These are phyloP conservation scores for Acanthamoeba polyphaga DNA, from an alignment of 208 protist genomes.

Conservation along the genomic window DNA sequence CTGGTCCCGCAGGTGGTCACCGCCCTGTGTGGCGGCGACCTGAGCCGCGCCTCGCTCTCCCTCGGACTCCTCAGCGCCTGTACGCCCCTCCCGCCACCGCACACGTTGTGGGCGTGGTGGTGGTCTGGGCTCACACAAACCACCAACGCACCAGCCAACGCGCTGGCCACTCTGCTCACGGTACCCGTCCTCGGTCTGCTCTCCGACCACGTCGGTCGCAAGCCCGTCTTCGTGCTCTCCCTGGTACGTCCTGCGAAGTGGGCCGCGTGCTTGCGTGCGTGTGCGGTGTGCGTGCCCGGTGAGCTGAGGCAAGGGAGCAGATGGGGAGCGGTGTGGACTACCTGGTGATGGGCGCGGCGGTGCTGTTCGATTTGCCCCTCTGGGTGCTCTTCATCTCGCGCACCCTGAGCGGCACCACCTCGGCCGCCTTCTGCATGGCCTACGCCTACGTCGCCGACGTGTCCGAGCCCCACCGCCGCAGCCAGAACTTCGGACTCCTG, in stretches of 20 bases:
- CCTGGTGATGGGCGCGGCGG: background rate
- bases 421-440: conserved; percentile 22
- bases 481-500: background rate
- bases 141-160: background rate
- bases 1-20: background rate
- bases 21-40: background rate
- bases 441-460: conserved; percentile 13
- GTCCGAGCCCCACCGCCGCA: background rate
- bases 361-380: background rate
- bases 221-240: background rate
- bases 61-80: background rate
- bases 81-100: background rate
- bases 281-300: no score
- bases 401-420: background rate
- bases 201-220: conserved; percentile 9
- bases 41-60: background rate
- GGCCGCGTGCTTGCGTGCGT: no score
- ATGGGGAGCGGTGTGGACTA: background rate
- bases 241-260: background rate
- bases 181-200: background rate
- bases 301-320: background rate
- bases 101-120: background rate
- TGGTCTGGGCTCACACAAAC: background rate
- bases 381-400: conserved; percentile 22
- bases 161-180: background rate